These are phyloP conservation scores for Candida tetrigidarum DNA, from an alignment of 1,139 yeast genomes.

Conservation along the genomic window DNA sequence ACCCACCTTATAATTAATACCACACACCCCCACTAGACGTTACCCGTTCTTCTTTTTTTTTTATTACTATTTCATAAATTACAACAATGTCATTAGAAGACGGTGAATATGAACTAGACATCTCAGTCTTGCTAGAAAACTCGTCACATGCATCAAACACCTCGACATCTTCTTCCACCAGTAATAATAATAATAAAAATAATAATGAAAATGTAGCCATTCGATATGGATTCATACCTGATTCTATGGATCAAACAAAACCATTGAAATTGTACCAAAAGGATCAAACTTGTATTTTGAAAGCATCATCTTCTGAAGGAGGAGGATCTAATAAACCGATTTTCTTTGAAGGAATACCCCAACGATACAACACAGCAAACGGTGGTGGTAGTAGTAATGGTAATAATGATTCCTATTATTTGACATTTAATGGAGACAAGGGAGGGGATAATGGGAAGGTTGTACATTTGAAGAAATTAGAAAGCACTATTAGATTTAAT, in stretches of 20 bases:
- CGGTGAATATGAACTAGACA: conserved; percentile 51
- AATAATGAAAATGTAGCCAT: conserved; percentile 35
- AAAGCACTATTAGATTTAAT: conserved; percentile 39
- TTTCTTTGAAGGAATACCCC: conserved; percentile 46
- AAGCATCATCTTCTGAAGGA: conserved; percentile 31
- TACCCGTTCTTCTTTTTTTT: too few relatives aligned
- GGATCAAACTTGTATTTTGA: conserved; percentile 36
- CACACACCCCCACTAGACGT: not conserved
- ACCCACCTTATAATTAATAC: not conserved
- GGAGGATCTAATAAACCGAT: conserved; percentile 28
- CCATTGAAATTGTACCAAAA: conserved; percentile 41
- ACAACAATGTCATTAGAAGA: conserved; percentile 29
- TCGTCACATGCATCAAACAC: conserved; percentile 11
- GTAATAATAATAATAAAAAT: not conserved
- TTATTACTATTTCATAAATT: not conserved
- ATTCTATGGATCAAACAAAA: conserved; percentile 42
- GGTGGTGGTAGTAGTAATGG: not conserved
- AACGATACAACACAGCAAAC: conserved; percentile 23
- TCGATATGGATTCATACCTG: conserved; percentile 49
- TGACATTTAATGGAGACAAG: conserved; percentile 24
- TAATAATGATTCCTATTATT: conserved; percentile 34
- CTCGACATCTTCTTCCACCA: conserved; percentile 2
- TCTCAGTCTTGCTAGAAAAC: conserved; percentile 28
- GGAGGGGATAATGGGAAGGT: conserved; percentile 15
- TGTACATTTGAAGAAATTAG: conserved; percentile 30